Evolutionary conservation across 148 eudicot genomes (phyloP), one percentile per base, ranked within the genome.

Genomic region (Limonium bicolor): DNA sequence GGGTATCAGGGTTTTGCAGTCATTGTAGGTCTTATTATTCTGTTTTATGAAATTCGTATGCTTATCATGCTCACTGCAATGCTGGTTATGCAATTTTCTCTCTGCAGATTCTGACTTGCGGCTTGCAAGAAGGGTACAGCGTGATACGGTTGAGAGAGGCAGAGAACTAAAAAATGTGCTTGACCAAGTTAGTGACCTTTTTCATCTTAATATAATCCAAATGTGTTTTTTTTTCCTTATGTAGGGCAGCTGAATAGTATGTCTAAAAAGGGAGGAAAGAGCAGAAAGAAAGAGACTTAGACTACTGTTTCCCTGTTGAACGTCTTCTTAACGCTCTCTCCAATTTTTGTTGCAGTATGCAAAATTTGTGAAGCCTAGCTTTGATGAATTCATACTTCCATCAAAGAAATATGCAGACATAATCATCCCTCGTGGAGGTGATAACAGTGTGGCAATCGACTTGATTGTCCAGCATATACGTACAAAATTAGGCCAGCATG

Each of bases 281-380:
- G n/a, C n/a, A n/a, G n/a, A n/a, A n/a, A n/a, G n/a, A n/a, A n/a
- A n/a, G n/a, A n/a, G n/a, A n/a, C n/a, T n/a, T n/a, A n/a, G n/a
- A n/a, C n/a, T n/a, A n/a, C n/a, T n/a, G n/a, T n/a, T n/a, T n/a
- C n/a, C n/a, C n/a, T n/a, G n/a, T n/a, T n/a, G n/a, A n/a, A n/a
- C n/a, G n/a, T 50, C 7, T 53, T 51, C 41, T 35, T 20, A 41
- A 28, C 9, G 33, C 10, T 41, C 46, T n/a, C n/a, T n/a, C n/a
- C n/a, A n/a, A n/a, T n/a, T n/a, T n/a, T n/a, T n/a, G n/a, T 18
- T 81, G 74, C 84, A 86, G 96, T 86, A 86, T 66, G 93, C 93
- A 11, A 86, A 86, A 63, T 86, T 86, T 75, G 96, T 86, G 47
- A 86, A 86, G 69, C 96, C 96, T 60, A 82, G 93, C 49, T 86